phyloP scores from a whole-genome alignment of 495 filamentous ascomycete species.

The Penicillium paradoxum region DNA sequence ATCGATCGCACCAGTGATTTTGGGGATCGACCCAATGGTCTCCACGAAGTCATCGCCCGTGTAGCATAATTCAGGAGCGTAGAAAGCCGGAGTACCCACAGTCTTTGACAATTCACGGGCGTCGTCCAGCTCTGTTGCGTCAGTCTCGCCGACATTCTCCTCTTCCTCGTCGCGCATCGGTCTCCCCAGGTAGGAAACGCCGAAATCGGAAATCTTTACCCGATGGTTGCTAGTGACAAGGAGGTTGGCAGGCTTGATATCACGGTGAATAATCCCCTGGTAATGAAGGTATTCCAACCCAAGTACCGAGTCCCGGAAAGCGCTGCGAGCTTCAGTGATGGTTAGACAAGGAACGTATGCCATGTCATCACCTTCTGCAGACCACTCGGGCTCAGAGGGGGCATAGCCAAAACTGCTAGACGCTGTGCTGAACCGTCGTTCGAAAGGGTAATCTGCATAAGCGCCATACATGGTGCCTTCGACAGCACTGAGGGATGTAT shows the following conservation, averaged over 20 bases:
- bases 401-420: slow-evolving; percentile 48
- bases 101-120: slow-evolving; percentile 95
- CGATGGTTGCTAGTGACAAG: slow-evolving; percentile 78
- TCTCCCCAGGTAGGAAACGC: slow-evolving; percentile 91
- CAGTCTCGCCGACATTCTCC: slow-evolving; percentile 75
- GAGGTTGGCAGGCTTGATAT: slow-evolving; percentile 98
- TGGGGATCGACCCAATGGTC: slow-evolving; percentile 38
- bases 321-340: slow-evolving; percentile 72
- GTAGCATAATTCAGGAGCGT: slow-evolving; percentile 95
- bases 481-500: slow-evolving; percentile 49
- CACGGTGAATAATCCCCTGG: slow-evolving; percentile 93
- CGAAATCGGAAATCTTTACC: slow-evolving; percentile 99
- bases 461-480: slow-evolving; percentile 74
- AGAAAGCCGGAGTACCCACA: slow-evolving; percentile 95
- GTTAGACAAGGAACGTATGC: slow-evolving; percentile 90
- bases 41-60: slow-evolving; percentile 52
- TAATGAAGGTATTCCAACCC: slow-evolving; percentile 95
- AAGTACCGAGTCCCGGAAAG: slow-evolving; percentile 89
- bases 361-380: slow-evolving; percentile 65
- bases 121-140: slow-evolving; percentile 79
- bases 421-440: slow-evolving; percentile 44
- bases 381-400: slow-evolving; percentile 53
- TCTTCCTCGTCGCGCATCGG: slow-evolving; percentile 73
- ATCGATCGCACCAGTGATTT: slow-evolving; percentile 74
- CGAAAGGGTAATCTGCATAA: slow-evolving; percentile 53